These are phyloP conservation scores for Lentinus polychrous DNA, from an alignment of 1,284 basidiomycete species.

Conservation along the genomic window DNA sequence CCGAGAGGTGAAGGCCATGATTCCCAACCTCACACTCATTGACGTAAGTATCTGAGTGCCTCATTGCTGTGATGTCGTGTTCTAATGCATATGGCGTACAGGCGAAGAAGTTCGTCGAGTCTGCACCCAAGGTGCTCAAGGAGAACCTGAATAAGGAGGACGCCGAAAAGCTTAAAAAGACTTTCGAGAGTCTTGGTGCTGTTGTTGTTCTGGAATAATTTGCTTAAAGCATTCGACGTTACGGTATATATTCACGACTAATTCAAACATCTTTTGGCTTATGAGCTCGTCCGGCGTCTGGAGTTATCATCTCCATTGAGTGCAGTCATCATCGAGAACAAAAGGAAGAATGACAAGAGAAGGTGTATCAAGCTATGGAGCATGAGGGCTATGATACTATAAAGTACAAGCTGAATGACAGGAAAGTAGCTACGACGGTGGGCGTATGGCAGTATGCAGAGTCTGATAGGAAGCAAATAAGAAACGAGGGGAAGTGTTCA, in stretches of 20 bases:
- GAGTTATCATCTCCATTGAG: too few relatives aligned
- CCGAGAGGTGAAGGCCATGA: slow-evolving; percentile 93
- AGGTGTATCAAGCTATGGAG: too few relatives aligned
- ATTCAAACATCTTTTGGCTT: too few relatives aligned
- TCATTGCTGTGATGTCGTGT: background rate
- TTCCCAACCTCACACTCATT: slow-evolving; percentile 92
- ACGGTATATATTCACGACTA: slow-evolving; percentile 1
- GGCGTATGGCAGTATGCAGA: slow-evolving; percentile 3
- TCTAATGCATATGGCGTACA: slow-evolving; percentile 29
- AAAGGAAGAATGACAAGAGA: too few relatives aligned
- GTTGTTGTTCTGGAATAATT: slow-evolving; percentile 77
- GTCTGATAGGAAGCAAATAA: background rate
- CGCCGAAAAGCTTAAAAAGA: slow-evolving; percentile 92
- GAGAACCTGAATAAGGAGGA: slow-evolving; percentile 97
- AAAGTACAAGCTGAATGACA: background rate
- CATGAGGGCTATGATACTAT: background rate
- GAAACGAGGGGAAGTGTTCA: slow-evolving; percentile 27
- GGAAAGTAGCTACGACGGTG: background rate
- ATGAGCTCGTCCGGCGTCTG: too few relatives aligned
- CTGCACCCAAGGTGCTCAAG: slow-evolving; percentile 89
- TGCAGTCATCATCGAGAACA: too few relatives aligned
- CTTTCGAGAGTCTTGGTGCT: slow-evolving; percentile 86
- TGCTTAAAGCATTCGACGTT: background rate
- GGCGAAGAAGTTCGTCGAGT: slow-evolving; percentile 99
- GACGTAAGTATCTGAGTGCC: slow-evolving; percentile 61